phyloP scores from a whole-genome alignment of 805 yeast genomes.

The Spathaspora boniae region DNA sequence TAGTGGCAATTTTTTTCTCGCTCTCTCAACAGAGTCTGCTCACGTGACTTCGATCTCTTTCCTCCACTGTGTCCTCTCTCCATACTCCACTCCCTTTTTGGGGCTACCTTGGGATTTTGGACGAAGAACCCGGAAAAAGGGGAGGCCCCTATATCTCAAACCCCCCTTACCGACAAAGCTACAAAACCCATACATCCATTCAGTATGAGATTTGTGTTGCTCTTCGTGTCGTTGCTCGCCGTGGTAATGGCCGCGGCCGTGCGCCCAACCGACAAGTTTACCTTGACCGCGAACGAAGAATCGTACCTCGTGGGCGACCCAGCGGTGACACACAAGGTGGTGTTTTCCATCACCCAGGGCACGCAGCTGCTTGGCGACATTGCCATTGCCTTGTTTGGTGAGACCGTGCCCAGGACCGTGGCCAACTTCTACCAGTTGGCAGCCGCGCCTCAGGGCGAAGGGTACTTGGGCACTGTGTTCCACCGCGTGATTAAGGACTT shows the following conservation, averaged over 20 bases:
- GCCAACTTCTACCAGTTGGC: constrained; percentile 30
- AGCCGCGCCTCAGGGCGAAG: constrained; percentile 35
- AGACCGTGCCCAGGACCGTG: constrained; percentile 52
- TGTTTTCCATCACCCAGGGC: constrained; percentile 35
- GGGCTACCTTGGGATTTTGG: no score
- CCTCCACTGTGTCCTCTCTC: constrained; percentile 3
- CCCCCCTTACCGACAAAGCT: no score
- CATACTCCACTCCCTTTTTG: background rate
- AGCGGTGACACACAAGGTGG: constrained; percentile 43
- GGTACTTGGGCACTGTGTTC: constrained; percentile 66
- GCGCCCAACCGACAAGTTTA: constrained; percentile 1
- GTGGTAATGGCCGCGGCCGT: constrained; percentile 1
- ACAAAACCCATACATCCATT: background rate
- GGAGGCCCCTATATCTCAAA: no score
- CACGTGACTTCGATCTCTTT: no score
- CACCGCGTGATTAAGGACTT: constrained; percentile 36
- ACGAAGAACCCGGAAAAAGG: no score
- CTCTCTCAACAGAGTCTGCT: no score
- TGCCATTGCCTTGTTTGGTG: constrained; percentile 62
- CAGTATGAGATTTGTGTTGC: constrained; percentile 2
- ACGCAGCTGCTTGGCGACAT: constrained; percentile 38
- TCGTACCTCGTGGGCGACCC: constrained; percentile 38
- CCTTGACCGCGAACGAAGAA: constrained; percentile 3
- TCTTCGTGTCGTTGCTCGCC: background rate
- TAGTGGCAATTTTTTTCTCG: background rate